Evolutionary conservation across 202 grass and related monocot species (phyloP), one percentile per base, ranked within the genome.

Genomic region (Elaeis oleifera): DNA sequence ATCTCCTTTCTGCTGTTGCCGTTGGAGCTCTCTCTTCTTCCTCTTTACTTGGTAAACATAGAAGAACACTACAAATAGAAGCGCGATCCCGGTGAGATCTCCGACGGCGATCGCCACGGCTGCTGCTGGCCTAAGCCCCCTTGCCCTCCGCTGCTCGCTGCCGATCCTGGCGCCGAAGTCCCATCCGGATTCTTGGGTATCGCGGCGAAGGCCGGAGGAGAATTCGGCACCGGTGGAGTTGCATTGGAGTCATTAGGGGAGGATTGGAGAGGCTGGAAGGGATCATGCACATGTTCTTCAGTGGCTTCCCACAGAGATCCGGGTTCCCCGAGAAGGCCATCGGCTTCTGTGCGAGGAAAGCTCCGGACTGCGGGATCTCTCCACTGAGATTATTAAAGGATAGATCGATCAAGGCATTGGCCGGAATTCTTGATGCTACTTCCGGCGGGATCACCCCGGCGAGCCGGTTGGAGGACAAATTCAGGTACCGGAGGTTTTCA

Each of bases 131-230:
- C 44, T 63, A 17, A 99, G 80, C 52, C 64, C 72, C 68, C 69
- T 63, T 67, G 65, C n/a, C 49, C 50, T 3, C 17, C 60, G 64
- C 19, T 56, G 64, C 18, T 15, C 36, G 53, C 23, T 49, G 3
- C 69, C 16, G 2, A 14, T 44, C 36, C 36, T 14, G 59, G 69
- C n/a, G 65, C 72, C 26, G 74, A 74, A 0, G 58, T 59, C 3
- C 74, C 74, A 0, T 54, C 23, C 0, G 78, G 61, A 57, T 77
- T 86, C 74, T 89, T 82, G 18, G 94, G 94, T 4, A 94, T 87
- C 53, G 89, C 94, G 8, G 94, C 94, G 71, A 99, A 92, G 17
- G 94, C 83, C 54, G 94, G 94, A n/a, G 94, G 85, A 67, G 80
- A 83, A 56, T 83, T 83, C 5, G 88, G 80, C 57, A 81, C 80